Percentiles rank a stretch among this genome's conserved stretches.
Evolutionary conservation across 306 rosid species (phyloP).

Genomic region (Abrus precatorius): DNA sequence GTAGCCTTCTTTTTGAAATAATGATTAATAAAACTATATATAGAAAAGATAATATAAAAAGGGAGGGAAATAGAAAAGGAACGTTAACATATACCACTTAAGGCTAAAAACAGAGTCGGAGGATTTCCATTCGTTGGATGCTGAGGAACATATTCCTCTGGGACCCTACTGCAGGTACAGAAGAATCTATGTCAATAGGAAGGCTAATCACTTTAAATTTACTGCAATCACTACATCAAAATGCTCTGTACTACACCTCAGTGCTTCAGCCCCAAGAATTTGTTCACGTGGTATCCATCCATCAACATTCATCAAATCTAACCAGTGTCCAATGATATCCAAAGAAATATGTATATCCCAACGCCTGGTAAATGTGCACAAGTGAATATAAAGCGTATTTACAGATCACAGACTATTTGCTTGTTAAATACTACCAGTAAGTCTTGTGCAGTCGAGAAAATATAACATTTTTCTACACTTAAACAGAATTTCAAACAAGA

Average conservation of each 20-base stretch:
- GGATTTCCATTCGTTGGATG: constrained; percentile 94
- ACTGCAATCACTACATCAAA: constrained; percentile 45
- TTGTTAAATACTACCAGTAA: constrained; percentile 23
- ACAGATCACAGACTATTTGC: constrained; percentile 31
- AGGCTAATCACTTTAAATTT: constrained; percentile 20
- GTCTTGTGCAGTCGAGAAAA: constrained; percentile 36
- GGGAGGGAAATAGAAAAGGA: constrained; percentile 30
- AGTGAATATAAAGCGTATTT: constrained; percentile 25
- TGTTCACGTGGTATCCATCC: constrained; percentile 99
- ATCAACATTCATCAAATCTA: constrained; percentile 90
- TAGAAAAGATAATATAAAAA: not conserved
- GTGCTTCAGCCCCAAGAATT: constrained; percentile 94
- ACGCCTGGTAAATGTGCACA: constrained; percentile 70
- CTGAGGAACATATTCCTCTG: constrained; percentile 88
- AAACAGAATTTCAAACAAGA: constrained; percentile 34
- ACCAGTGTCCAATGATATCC: constrained; percentile 95
- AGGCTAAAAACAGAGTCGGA: constrained; percentile 79
- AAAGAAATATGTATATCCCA: constrained; percentile 89
- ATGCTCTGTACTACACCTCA: constrained; percentile 66
- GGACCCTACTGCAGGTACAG: constrained; percentile 79
- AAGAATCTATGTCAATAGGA: constrained; percentile 45
- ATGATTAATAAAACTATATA: constrained; percentile 19
- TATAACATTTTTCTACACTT: constrained; percentile 25
- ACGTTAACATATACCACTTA: constrained; percentile 67
- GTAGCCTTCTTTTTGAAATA: constrained; percentile 37